phyloP scores from a whole-genome alignment of 2,329 filamentous ascomycete species.

The Aspergillus sp. region DNA sequence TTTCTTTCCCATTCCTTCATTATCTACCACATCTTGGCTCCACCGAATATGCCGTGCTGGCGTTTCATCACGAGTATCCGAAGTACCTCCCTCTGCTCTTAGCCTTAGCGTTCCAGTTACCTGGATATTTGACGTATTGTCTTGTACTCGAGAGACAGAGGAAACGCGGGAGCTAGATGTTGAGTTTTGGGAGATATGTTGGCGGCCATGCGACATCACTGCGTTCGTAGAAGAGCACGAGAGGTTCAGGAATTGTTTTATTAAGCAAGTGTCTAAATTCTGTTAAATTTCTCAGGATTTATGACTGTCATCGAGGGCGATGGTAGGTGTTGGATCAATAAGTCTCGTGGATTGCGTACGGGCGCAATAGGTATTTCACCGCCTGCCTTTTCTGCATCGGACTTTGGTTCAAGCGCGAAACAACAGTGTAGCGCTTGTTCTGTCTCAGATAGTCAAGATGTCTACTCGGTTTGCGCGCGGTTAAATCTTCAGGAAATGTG shows the following conservation, averaged over 20 bases:
- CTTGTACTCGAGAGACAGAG: conserved; percentile 21
- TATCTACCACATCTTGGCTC: conserved; percentile 91
- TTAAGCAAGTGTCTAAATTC: too few relatives aligned
- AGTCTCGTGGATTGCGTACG: not conserved
- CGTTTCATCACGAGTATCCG: conserved; percentile 19
- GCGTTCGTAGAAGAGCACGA: not conserved
- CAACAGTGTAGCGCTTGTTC: not conserved
- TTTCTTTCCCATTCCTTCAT: conserved; percentile 91
- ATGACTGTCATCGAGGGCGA: not conserved
- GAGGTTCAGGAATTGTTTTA: not conserved
- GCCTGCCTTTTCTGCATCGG: not conserved
- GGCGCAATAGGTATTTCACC: not conserved
- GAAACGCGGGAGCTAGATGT: conserved; percentile 25
- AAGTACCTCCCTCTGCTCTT: conserved; percentile 25
- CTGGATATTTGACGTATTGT: conserved; percentile 20
- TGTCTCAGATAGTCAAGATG: not conserved
- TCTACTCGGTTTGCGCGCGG: not conserved
- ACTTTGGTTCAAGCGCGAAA: not conserved
- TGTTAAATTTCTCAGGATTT: not conserved
- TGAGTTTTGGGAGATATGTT: not conserved
- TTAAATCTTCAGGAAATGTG: not conserved
- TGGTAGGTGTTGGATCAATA: not conserved
- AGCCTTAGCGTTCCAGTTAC: conserved; percentile 33
- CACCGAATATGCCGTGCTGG: conserved; percentile 72
- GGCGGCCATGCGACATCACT: conserved; percentile 40